Conservation (phyloP, 2,329 filamentous ascomycete genomes). For the Fusarium redolens region DNA sequence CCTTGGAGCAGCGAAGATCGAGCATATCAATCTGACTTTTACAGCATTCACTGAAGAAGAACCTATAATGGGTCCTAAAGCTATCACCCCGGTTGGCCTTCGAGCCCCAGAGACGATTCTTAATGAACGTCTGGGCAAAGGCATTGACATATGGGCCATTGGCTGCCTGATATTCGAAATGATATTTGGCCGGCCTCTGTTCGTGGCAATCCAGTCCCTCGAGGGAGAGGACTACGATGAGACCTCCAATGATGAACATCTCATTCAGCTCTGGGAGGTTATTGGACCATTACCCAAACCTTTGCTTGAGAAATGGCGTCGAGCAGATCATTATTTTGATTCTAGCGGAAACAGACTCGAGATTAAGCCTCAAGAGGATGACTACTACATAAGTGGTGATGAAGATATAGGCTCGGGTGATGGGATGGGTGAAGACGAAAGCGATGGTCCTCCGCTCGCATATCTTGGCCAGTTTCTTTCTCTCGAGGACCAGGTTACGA, state of each 20-base stretch:
- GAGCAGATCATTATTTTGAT: neutral
- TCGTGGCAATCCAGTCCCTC: accelerated
- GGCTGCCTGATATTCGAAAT: neutral
- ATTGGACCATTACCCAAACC: neutral
- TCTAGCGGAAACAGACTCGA: neutral
- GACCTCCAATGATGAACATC: neutral
- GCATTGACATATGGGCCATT: neutral
- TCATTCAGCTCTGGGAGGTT: neutral
- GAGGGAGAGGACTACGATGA: neutral
- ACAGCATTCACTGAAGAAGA: neutral
- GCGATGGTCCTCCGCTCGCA: neutral
- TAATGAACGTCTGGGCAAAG: neutral
- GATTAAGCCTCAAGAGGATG: accelerated
- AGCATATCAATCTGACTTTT: accelerated
- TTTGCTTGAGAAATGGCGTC: neutral
- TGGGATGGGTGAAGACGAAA: neutral
- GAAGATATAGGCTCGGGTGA: neutral
- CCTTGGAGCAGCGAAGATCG: accelerated
- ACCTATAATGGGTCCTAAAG: accelerated
- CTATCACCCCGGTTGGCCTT: neutral
- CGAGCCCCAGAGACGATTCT: neutral
- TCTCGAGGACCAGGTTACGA: neutral
- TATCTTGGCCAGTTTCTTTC: neutral
- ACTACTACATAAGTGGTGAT: neutral
- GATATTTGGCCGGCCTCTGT: neutral